Evolutionary conservation across 2,329 filamentous ascomycete species (phyloP).

Genomic region (Ophiostoma sp.): DNA sequence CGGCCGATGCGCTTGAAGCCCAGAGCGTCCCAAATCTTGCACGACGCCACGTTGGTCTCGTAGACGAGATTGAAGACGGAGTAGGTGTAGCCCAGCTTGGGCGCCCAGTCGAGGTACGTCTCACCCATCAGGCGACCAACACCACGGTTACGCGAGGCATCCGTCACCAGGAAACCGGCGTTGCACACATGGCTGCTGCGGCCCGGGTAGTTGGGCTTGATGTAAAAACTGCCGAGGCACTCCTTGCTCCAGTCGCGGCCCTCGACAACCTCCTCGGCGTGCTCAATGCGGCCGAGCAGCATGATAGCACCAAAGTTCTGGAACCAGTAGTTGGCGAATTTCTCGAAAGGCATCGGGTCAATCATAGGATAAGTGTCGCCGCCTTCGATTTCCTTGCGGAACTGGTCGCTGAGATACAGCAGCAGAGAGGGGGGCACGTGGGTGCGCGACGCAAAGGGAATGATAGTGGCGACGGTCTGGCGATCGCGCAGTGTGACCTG

Average conservation of each 20-base stretch:
- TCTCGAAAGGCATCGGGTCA: slow-evolving; percentile 69
- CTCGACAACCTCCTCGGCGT: slow-evolving; percentile 57
- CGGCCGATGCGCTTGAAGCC: slow-evolving; percentile 91
- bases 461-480: slow-evolving; percentile 77
- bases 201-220: slow-evolving; percentile 91
- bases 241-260: slow-evolving; percentile 74
- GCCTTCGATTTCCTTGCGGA: slow-evolving; percentile 88
- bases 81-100: slow-evolving; percentile 82
- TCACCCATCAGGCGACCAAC: slow-evolving; percentile 76
- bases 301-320: slow-evolving; percentile 87
- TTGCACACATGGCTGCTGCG: slow-evolving; percentile 91
- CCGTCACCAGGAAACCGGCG: slow-evolving; percentile 74
- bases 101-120: slow-evolving; percentile 74
- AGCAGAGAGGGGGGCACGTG: slow-evolving; percentile 76
- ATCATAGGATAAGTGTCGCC: slow-evolving; percentile 92
- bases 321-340: slow-evolving; percentile 85
- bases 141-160: slow-evolving; percentile 70
- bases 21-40: slow-evolving; percentile 86
- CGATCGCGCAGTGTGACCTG: slow-evolving; percentile 82
- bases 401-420: slow-evolving; percentile 75
- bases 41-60: slow-evolving; percentile 88
- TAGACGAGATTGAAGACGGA: slow-evolving; percentile 94
- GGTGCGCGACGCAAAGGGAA: slow-evolving; percentile 75
- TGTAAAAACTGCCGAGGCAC: slow-evolving; percentile 88
- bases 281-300: slow-evolving; percentile 73